Evolutionary conservation across 2,329 filamentous ascomycete species (phyloP), one percentile per base, ranked within the genome.

Genomic region (Rhinocladiella similis): DNA sequence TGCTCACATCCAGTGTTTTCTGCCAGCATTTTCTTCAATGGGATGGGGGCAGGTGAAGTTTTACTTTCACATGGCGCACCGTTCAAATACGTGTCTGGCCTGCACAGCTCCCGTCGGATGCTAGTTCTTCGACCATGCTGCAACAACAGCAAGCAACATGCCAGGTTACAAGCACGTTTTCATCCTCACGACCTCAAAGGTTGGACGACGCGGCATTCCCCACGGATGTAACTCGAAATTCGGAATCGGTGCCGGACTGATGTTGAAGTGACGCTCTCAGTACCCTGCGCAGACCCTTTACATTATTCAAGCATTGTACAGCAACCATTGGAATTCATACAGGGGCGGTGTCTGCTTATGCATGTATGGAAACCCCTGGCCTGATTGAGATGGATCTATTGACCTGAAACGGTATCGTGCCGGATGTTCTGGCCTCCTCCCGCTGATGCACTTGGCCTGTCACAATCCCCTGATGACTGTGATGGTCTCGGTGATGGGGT

Each of bases 301-400:
- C 33, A 47, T 54, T 45, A 58, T 50, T 47, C 47, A 54, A 47
- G 16, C 3, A 52, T 48, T 42, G 25, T 36, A 19, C 19, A 29
- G 25, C 25, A 27, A 27, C 7, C 25, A 27, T 27, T 3, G 25
- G 25, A 27, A 27, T 7, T 27, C 25, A 27, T 27, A 7, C 25
- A 27, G 7, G 25, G 25, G 25, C 25, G 25, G 25, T 27, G 25
- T 3, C 25, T 18, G 14, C 7, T 13, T 20, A 50, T 54, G 48
- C 48, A 36, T 35, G 46, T 46, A 51, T 57, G 54, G 55, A 53
- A n/a, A 56, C 51, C 49, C 57, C 57, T 57, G 54, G 51, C 38
- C 48, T 41, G 38, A 13, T 16, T 52, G 54, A 20, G 16, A 60
- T 60, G 60, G 60, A 57, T 62, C 60, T 56, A 52, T 62, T 62